A percentile compares a stretch with the other conserved stretches of the same genome.
Conservation (phyloP, 371 early-diverging fungal genomes). For the Coemansia sp. region DNA sequence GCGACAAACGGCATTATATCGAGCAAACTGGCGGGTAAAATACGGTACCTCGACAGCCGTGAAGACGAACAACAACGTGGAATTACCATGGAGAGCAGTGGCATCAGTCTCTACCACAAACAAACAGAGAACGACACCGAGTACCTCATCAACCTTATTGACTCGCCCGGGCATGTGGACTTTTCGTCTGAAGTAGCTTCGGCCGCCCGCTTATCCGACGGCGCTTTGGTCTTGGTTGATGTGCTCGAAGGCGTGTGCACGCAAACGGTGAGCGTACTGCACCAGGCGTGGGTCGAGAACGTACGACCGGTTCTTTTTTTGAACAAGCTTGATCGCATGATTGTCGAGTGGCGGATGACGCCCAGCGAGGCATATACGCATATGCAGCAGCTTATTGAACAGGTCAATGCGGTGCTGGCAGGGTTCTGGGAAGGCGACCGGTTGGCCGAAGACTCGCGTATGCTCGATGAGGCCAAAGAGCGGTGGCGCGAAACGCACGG, state of each 20-base stretch:
- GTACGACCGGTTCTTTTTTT: constrained; percentile 92
- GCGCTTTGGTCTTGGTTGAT: constrained; percentile 96
- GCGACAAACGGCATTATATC: constrained; percentile 98
- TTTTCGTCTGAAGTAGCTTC: constrained; percentile 97
- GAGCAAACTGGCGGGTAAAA: constrained; percentile 92
- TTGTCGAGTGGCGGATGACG: constrained; percentile 89
- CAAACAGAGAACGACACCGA: constrained; percentile 51
- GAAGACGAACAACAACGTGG: constrained; percentile 99
- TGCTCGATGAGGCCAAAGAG: constrained; percentile 64
- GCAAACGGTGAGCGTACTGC: constrained; percentile 94
- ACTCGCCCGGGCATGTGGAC: constrained; percentile 99
- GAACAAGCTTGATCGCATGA: constrained; percentile 98
- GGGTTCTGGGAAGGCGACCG: constrained; percentile 81
- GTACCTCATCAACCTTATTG: constrained; percentile 95
- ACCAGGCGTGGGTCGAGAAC: constrained; percentile 90
- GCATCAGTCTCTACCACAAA: constrained; percentile 88
- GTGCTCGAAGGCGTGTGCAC: constrained; percentile 98
- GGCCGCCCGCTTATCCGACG: constrained; percentile 95
- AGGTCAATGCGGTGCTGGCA: constrained; percentile 94
- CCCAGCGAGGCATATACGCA: constrained; percentile 89
- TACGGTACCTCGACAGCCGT: constrained; percentile 97
- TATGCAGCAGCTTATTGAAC: constrained; percentile 87
- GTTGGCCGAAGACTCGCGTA: constrained; percentile 81
- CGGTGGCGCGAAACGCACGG: constrained; percentile 52
- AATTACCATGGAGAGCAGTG: constrained; percentile 99